Evolutionary conservation across 208 protist species (phyloP).

Genomic region (Angomonas ambiguus): DNA sequence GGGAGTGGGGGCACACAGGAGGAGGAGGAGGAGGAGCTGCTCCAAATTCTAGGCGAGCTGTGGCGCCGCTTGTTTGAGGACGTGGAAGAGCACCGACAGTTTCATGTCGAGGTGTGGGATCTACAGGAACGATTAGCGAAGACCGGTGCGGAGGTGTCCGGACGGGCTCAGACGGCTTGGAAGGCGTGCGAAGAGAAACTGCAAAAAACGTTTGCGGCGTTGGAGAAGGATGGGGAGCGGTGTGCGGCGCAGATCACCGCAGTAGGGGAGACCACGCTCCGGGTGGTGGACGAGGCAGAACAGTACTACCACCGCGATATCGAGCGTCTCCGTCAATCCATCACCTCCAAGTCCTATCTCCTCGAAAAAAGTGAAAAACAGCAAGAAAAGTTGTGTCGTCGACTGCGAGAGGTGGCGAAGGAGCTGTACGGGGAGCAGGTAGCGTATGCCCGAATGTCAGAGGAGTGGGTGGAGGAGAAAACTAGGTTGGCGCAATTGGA

Average conservation of each 20-base stretch:
- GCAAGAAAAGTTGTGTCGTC: slow-evolving; percentile 69
- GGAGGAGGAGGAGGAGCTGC: slow-evolving; percentile 18
- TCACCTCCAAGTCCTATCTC: slow-evolving; percentile 25
- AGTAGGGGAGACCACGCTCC: slow-evolving; percentile 19
- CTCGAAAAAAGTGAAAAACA: slow-evolving; percentile 38
- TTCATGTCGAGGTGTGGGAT: slow-evolving; percentile 16
- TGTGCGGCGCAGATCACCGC: slow-evolving; percentile 31
- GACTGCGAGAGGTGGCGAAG: slow-evolving; percentile 72
- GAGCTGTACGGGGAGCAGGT: slow-evolving; percentile 67
- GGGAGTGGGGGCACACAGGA: not conserved
- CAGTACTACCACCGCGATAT: slow-evolving; percentile 21
- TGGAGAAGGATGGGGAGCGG: slow-evolving; percentile 33
- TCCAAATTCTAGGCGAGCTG: slow-evolving; percentile 29
- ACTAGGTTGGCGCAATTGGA: slow-evolving; percentile 53
- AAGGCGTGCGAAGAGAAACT: slow-evolving; percentile 18
- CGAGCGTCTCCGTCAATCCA: slow-evolving; percentile 22
- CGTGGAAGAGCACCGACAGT: slow-evolving; percentile 33
- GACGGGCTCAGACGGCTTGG: slow-evolving; percentile 18
- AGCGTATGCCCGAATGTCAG: slow-evolving; percentile 48
- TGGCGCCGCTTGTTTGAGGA: slow-evolving; percentile 56
- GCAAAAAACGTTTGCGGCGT: slow-evolving; percentile 14
- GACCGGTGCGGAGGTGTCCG: slow-evolving; percentile 12
- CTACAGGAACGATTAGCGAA: slow-evolving; percentile 17
- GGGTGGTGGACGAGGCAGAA: slow-evolving; percentile 33
- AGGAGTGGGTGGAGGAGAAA: slow-evolving; percentile 54